These are phyloP conservation scores for Trichocladium uniseriatum DNA, from an alignment of 495 filamentous ascomycete species.

Conservation along the genomic window DNA sequence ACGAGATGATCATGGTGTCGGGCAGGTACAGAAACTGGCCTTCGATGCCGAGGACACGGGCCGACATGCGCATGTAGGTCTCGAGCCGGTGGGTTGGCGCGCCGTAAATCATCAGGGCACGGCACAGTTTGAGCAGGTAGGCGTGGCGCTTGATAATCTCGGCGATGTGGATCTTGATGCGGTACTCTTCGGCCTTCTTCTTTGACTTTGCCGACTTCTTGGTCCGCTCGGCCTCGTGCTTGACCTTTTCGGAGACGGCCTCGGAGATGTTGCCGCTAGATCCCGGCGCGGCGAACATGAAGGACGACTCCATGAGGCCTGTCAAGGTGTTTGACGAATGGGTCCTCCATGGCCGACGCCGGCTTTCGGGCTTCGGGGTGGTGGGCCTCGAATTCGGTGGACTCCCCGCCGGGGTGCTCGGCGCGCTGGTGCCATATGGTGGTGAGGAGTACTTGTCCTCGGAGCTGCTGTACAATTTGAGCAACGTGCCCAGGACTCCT, in stretches of 20 bases:
- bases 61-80: conserved; percentile 82
- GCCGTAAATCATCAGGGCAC: conserved; percentile 76
- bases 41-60: conserved; percentile 80
- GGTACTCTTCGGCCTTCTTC: conserved; percentile 54
- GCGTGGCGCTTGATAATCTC: conserved; percentile 70
- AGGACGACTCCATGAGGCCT: conserved; percentile 50
- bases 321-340: conserved; percentile 40
- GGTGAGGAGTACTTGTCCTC: conserved; percentile 11
- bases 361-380: conserved; percentile 40
- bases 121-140: conserved; percentile 78
- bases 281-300: conserved; percentile 30
- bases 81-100: conserved; percentile 71
- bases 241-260: conserved; percentile 29
- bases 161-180: conserved; percentile 84
- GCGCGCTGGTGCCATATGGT: conserved; percentile 13
- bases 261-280: conserved; percentile 21
- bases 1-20: conserved; percentile 91
- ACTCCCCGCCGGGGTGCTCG: conserved; percentile 23
- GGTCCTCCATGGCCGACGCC: conserved; percentile 36
- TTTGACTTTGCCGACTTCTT: conserved; percentile 34
- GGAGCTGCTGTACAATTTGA: conserved; percentile 65
- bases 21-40: conserved; percentile 89
- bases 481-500: conserved; percentile 65
- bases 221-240: conserved; percentile 21
- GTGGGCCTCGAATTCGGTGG: conserved; percentile 41